phyloP scores from a whole-genome alignment of 192 early-diverging fungal genomes.

The Cladochytrium replicatum region DNA sequence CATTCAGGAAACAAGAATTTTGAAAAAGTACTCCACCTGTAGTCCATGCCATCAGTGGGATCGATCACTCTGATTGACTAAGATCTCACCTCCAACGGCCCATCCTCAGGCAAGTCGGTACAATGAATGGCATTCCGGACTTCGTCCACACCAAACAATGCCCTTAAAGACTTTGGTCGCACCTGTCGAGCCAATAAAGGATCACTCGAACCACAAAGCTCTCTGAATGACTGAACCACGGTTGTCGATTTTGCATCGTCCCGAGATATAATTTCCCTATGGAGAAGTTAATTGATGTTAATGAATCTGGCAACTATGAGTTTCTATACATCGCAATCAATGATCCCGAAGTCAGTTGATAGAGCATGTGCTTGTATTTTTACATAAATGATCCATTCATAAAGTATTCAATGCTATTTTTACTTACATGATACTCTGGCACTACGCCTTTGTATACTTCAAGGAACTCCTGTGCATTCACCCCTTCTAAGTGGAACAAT shows the following conservation, averaged over 20 bases:
- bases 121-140: slow-evolving; percentile 47
- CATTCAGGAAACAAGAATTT: too few species aligned
- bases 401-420: too few species aligned
- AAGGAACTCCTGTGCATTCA: slow-evolving; percentile 49
- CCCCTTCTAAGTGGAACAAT: slow-evolving; percentile 32
- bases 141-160: slow-evolving; percentile 38
- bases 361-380: slow-evolving; percentile 23
- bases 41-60: too few species aligned
- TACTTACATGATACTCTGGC: slow-evolving; percentile 44
- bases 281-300: too few species aligned
- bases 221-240: slow-evolving; percentile 36
- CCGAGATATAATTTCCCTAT: too few species aligned
- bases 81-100: slow-evolving; percentile 33
- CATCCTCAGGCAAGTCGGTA: slow-evolving; percentile 50
- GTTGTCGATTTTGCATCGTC: too few species aligned
- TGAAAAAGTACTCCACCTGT: slow-evolving; percentile 16
- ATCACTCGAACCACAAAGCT: slow-evolving; percentile 40
- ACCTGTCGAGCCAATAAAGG: slow-evolving; percentile 33
- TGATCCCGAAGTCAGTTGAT: slow-evolving; percentile 42
- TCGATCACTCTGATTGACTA: too few species aligned
- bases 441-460: slow-evolving; percentile 54
- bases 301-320: too few species aligned
- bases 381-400: too few species aligned
- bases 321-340: slow-evolving; percentile 41
- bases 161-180: slow-evolving; percentile 36